Evolutionary conservation across 495 filamentous ascomycete genomes (phyloP).

Genomic region (Peziza echinospora): DNA sequence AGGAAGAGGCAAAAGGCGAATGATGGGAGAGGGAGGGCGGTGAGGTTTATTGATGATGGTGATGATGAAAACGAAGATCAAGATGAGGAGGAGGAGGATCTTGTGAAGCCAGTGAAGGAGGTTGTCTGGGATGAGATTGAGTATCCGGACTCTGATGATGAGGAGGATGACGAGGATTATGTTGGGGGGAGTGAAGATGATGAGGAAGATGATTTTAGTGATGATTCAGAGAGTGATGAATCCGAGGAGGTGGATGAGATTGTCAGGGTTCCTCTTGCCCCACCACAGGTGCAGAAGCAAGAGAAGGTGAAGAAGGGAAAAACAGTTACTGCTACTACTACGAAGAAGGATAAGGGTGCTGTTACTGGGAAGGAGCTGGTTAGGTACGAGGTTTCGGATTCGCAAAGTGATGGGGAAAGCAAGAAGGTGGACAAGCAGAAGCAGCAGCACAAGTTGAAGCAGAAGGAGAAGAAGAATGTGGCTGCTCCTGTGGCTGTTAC

Average conservation of each 20-base stretch:
- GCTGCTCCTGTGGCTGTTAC: too few relatives aligned
- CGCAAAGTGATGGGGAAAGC: slow-evolving; percentile 8
- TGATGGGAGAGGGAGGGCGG: slow-evolving; percentile 5
- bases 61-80: slow-evolving; percentile 19
- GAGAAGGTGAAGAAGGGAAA: neutral
- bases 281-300: neutral
- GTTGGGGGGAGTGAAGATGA: too few relatives aligned
- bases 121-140: neutral
- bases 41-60: slow-evolving; percentile 17
- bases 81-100: slow-evolving; percentile 7
- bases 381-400: slow-evolving; percentile 3
- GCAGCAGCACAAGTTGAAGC: neutral
- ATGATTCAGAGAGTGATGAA: slow-evolving; percentile 16
- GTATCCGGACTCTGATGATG: slow-evolving; percentile 1
- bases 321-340: neutral
- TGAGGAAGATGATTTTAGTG: slow-evolving; percentile 22
- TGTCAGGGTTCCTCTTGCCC: neutral
- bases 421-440: neutral
- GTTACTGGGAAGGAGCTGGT: neutral
- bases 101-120: neutral
- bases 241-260: slow-evolving; percentile 13
- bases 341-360: neutral
- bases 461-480: neutral
- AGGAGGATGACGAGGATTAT: slow-evolving; percentile 11
- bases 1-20: slow-evolving; percentile 3